Percentiles rank a stretch among this genome's conserved stretches.
These are phyloP conservation scores for Draba incana DNA, from an alignment of 345 rosid genomes.

Conservation along the genomic window DNA sequence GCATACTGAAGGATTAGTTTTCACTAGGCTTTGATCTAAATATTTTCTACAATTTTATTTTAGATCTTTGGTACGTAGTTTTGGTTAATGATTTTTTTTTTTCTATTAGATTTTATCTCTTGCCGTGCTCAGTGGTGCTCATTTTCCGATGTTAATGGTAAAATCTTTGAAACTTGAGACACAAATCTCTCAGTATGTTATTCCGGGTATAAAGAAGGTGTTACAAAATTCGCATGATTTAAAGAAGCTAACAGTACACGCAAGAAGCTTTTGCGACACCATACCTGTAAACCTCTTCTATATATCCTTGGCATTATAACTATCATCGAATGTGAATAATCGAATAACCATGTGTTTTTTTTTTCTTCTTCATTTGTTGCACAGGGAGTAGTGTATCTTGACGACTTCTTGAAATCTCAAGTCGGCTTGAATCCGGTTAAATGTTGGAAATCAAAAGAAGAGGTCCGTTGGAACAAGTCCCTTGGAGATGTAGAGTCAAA, in stretches of 20 bases:
- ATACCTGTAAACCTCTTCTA: neutral
- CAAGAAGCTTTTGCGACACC: neutral
- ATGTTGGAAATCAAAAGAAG: neutral
- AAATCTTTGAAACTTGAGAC: slow-evolving; percentile 16
- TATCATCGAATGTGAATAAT: neutral
- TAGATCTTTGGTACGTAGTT: neutral
- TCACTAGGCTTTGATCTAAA: neutral
- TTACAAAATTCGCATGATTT: slow-evolving; percentile 18
- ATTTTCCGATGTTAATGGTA: neutral
- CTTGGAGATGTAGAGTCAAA: neutral
- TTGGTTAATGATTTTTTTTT: neutral
- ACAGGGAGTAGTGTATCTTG: neutral
- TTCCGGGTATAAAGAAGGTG: slow-evolving; percentile 1
- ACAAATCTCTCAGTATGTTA: slow-evolving; percentile 1
- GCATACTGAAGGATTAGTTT: neutral
- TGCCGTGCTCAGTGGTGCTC: slow-evolving; percentile 1
- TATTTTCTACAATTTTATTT: neutral
- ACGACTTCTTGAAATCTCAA: neutral
- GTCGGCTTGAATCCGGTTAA: neutral
- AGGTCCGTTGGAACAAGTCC: neutral
- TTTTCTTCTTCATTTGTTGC: neutral
- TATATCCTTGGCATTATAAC: neutral
- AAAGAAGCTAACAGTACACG: slow-evolving; percentile 1
- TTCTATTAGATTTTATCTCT: slow-evolving; percentile 15
- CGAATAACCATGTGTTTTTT: neutral